phyloP scores from a whole-genome alignment of 345 rosid genomes.

The Abelmoschus esculentus region DNA sequence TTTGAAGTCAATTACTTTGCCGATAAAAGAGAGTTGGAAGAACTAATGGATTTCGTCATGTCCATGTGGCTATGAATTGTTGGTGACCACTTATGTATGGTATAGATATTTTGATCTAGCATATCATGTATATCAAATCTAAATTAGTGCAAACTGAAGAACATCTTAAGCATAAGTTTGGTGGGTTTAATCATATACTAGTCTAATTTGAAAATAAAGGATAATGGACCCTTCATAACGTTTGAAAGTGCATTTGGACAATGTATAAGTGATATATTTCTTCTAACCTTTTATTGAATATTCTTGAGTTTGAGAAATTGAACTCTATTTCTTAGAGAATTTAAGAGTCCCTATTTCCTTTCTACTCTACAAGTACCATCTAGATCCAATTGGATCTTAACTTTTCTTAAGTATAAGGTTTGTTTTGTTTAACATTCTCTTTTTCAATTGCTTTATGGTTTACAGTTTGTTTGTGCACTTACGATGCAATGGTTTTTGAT shows the following conservation, averaged over 20 bases:
- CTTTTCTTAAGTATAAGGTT: neutral
- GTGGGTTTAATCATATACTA: neutral
- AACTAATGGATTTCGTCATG: neutral
- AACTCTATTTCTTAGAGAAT: neutral
- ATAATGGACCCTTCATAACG: neutral
- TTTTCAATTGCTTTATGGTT: neutral
- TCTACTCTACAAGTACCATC: neutral
- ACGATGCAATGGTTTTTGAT: conserved; percentile 13
- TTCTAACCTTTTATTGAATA: neutral
- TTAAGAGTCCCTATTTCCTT: neutral
- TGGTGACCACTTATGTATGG: neutral
- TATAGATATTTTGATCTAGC: neutral
- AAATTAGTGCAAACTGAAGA: neutral
- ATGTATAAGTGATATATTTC: neutral
- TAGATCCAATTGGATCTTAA: conserved; percentile 5
- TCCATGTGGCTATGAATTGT: neutral
- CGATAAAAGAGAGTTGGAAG: neutral
- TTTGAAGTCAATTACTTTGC: neutral
- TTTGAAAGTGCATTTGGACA: neutral
- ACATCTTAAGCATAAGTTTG: neutral
- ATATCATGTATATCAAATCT: neutral
- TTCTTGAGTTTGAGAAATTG: too few species aligned
- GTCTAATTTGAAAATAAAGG: neutral
- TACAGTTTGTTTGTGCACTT: neutral
- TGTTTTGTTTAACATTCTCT: neutral